Conservation (phyloP, 768 basidiomycete genomes). For the Candolleomyces eurysporus region DNA sequence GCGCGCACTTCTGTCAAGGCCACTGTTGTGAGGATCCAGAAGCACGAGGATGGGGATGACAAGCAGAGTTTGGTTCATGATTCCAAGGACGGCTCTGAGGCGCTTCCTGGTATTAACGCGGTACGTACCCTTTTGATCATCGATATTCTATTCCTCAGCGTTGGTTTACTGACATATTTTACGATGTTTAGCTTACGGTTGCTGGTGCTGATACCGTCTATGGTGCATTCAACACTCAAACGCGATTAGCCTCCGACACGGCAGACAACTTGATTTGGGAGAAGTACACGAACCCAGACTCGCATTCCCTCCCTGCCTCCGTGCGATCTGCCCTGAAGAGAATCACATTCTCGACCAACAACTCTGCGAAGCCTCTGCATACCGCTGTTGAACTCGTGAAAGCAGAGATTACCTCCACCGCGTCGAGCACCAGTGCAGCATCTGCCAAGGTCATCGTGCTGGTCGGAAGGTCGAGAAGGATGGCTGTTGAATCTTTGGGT, state of each 20-base stretch:
- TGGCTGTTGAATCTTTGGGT: slow-evolving; percentile 58
- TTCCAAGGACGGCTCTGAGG: slow-evolving; percentile 8
- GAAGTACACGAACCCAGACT: slow-evolving; percentile 42
- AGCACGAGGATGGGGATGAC: slow-evolving; percentile 34
- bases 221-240: slow-evolving; percentile 59
- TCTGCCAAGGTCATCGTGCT: slow-evolving; percentile 54
- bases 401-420: slow-evolving; percentile 15
- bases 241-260: slow-evolving; percentile 70
- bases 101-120: not conserved
- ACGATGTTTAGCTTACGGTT: slow-evolving; percentile 33
- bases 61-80: not conserved
- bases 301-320: not conserved
- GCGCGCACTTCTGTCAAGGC: slow-evolving; percentile 60
- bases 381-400: slow-evolving; percentile 46
- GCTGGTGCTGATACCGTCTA: slow-evolving; percentile 73
- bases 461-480: slow-evolving; percentile 70
- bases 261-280: slow-evolving; percentile 83
- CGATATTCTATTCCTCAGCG: not conserved
- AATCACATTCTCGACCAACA: slow-evolving; percentile 55
- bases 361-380: slow-evolving; percentile 58
- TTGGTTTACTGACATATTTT: not conserved
- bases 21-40: slow-evolving; percentile 67
- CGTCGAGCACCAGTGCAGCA: slow-evolving; percentile 19
- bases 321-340: slow-evolving; percentile 49
- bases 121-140: not conserved